Percentiles rank a stretch among this genome's conserved stretches.
Evolutionary conservation across 2,329 filamentous ascomycete species (phyloP).

Genomic region (Botryosphaeria dothidea): DNA sequence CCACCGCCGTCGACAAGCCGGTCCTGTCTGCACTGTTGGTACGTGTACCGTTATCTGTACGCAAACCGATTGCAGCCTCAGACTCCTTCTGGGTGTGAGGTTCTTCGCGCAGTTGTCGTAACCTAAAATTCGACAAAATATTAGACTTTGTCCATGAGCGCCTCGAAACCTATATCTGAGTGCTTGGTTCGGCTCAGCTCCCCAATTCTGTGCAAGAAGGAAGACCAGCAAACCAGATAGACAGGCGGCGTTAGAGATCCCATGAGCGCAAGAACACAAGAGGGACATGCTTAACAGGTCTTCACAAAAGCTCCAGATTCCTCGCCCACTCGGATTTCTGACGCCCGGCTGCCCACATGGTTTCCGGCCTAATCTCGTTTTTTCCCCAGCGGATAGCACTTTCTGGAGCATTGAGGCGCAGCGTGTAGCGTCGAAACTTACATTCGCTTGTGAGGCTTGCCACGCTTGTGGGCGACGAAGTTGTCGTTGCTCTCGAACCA

Average conservation of each 20-base stretch:
- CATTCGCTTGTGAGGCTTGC: constrained; percentile 94
- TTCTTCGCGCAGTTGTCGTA: constrained; percentile 79
- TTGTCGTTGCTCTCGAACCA: constrained; percentile 89
- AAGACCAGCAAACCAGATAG: background rate
- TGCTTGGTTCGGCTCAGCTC: too few species aligned
- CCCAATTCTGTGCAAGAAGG: too few species aligned
- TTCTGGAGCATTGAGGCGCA: background rate
- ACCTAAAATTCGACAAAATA: constrained; percentile 50
- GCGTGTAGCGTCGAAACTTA: constrained; percentile 35
- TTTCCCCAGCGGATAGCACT: background rate
- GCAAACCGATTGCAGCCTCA: constrained; percentile 74
- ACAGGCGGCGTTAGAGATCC: background rate
- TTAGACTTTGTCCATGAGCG: background rate
- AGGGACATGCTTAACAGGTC: too few species aligned
- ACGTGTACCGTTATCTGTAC: constrained; percentile 65
- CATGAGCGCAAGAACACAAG: background rate
- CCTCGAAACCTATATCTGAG: too few species aligned
- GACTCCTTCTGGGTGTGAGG: constrained; percentile 85
- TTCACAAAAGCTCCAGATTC: background rate
- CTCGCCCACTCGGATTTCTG: background rate
- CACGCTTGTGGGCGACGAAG: constrained; percentile 72
- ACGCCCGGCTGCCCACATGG: background rate
- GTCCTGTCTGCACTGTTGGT: constrained; percentile 25
- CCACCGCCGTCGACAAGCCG: constrained; percentile 9
- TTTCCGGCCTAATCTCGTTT: background rate